phyloP scores from a whole-genome alignment of 1,284 basidiomycete genomes.

The Mycena citricolor region DNA sequence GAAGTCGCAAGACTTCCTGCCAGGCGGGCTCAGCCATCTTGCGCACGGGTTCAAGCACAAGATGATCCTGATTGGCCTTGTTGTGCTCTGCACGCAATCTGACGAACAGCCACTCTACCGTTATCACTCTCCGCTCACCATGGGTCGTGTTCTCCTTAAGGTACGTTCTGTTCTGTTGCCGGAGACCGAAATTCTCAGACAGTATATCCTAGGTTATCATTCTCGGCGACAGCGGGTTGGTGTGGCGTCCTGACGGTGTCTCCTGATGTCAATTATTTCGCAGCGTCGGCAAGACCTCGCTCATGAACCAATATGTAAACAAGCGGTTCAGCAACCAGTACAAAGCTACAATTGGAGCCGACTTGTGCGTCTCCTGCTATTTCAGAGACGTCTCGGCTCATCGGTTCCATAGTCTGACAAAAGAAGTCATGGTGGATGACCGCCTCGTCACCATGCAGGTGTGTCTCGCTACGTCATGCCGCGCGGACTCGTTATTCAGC shows the following conservation, averaged over 20 bases:
- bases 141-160: constrained; percentile 95
- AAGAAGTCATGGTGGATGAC: constrained; percentile 99
- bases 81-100: background rate
- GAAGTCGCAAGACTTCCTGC: constrained; percentile 75
- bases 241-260: constrained; percentile 27
- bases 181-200: background rate
- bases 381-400: constrained; percentile 23
- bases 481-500: constrained; percentile 4
- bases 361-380: constrained; percentile 63
- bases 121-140: constrained; percentile 31
- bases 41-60: constrained; percentile 9
- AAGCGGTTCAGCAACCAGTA: constrained; percentile 99
- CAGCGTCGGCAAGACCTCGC: constrained; percentile 98
- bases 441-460: constrained; percentile 99
- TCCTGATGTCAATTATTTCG: constrained; percentile 19
- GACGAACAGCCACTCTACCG: constrained; percentile 19
- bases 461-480: constrained; percentile 26
- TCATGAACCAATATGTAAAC: constrained; percentile 99
- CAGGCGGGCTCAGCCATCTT: constrained; percentile 77
- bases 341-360: constrained; percentile 94
- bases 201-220: constrained; percentile 82
- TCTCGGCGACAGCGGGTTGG: constrained; percentile 95
- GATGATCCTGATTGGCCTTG: constrained; percentile 3
- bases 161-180: constrained; percentile 40
- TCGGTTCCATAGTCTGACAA: constrained; percentile 71